Conservation (phyloP, 345 rosid species). For the Cardamine resedifolia region DNA sequence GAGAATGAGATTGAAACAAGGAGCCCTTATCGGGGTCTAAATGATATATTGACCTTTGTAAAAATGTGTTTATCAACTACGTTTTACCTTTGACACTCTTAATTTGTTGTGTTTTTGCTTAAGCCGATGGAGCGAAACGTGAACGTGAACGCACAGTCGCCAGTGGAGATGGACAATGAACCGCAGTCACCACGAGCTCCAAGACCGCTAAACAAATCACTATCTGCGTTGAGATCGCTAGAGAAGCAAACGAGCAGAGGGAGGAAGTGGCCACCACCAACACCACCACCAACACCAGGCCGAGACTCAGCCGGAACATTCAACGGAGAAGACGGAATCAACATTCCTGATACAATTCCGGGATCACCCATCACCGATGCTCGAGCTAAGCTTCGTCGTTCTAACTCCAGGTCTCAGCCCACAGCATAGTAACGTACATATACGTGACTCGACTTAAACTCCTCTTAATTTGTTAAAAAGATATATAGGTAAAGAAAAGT, state of each 20-base stretch:
- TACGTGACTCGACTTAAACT: conserved; percentile 8
- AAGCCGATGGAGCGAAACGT: conserved; percentile 25
- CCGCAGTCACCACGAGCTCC: conserved; percentile 20
- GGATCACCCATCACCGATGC: conserved; percentile 39
- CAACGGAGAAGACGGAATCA: conserved; percentile 30
- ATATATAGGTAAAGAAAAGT: conserved; percentile 19
- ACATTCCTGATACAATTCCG: conserved; percentile 28
- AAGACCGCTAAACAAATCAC: conserved; percentile 24
- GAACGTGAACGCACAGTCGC: conserved; percentile 22
- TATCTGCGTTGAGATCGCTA: conserved; percentile 19
- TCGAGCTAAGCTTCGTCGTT: conserved; percentile 50
- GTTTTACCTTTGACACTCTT: not conserved
- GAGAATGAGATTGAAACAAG: not conserved
- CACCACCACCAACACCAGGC: conserved; percentile 36
- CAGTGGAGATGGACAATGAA: conserved; percentile 27
- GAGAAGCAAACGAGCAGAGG: conserved; percentile 40
- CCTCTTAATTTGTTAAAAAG: not conserved
- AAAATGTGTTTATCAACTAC: not conserved
- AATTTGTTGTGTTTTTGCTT: not conserved
- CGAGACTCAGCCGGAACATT: conserved; percentile 33
- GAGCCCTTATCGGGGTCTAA: not conserved
- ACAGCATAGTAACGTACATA: conserved; percentile 34
- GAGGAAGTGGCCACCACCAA: conserved; percentile 40
- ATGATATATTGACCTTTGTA: not conserved
- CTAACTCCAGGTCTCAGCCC: conserved; percentile 35